Evolutionary conservation across 164 flowering plant genomes (phyloP), one percentile per base, ranked within the genome.

Genomic region (Vitis rupestris): DNA sequence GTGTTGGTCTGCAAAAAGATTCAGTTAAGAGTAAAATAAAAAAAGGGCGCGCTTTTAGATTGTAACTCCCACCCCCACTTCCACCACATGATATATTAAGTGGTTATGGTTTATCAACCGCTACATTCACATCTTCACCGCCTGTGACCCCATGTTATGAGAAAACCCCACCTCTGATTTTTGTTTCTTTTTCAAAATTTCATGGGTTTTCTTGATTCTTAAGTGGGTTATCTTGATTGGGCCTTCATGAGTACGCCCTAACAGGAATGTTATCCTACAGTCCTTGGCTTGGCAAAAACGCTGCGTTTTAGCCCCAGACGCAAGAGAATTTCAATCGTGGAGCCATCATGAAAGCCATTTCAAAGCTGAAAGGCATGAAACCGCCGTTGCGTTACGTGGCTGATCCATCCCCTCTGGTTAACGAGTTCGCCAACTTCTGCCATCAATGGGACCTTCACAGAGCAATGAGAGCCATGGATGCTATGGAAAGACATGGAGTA

Each of bases 361-460:
- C 14, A 53, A 5, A 13, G 56, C 56, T 37, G 44, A 37, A 37
- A 6, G 44, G 44, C 44, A 37, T 37, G 44, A 37, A 37, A 53
- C n/a, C 15, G n/a, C 56, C 16, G n/a, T 13, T 53, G 4, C 15
- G n/a, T 53, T 0, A 13, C n/a, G 56, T 53, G 5, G n/a, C 7
- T 4, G n/a, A 53, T 53, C n/a, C 65, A 14, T 64, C 80, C 13
- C 47, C 75, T 12, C 58, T 87, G 23, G 50, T 90, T 14, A 63
- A 87, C 55, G 86, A 81, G 1, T 90, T 92, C 82, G 74, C 82
- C 62, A 68, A 65, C 8, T 80, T 76, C 52, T 93, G 97, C 82
- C 70, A 84, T 67, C 82, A 80, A 67, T 83, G 80, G 72, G 87
- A 93, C 75, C 87, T 89, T 19, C 83, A 81, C 37, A 78, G 72